Percentiles rank a stretch among this genome's conserved stretches.
Evolutionary conservation across 2,329 filamentous ascomycete species (phyloP).

Genomic region (Venturia aucupariae): DNA sequence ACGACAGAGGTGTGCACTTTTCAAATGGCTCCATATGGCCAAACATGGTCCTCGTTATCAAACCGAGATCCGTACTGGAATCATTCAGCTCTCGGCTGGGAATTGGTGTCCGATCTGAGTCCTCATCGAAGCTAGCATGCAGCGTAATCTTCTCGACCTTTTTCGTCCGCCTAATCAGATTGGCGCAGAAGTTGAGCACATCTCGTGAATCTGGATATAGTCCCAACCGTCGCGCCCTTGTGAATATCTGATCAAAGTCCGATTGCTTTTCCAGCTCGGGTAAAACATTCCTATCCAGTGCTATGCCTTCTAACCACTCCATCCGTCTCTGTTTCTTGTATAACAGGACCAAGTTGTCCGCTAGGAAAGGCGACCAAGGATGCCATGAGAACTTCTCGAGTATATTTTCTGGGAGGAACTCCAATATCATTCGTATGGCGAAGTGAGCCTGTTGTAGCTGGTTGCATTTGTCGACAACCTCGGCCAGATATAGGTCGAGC

Average conservation of each 20-base stretch:
- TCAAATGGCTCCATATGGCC: constrained; percentile 38
- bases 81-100: constrained; percentile 37
- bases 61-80: constrained; percentile 36
- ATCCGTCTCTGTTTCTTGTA: constrained; percentile 40
- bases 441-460: constrained; percentile 38
- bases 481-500: constrained; percentile 38
- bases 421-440: constrained; percentile 39
- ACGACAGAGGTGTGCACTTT: constrained; percentile 34
- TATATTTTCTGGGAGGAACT: constrained; percentile 39
- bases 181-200: constrained; percentile 35
- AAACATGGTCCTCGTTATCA: constrained; percentile 39
- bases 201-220: constrained; percentile 39
- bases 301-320: constrained; percentile 40
- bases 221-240: constrained; percentile 35
- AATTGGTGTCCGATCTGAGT: constrained; percentile 23
- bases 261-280: constrained; percentile 34
- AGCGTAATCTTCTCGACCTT: constrained; percentile 38
- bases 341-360: constrained; percentile 38
- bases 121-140: constrained; percentile 37
- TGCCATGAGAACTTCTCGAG: constrained; percentile 43
- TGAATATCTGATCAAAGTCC: constrained; percentile 32
- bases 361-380: constrained; percentile 39
- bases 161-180: constrained; percentile 33
- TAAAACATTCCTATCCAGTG: constrained; percentile 34
- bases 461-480: constrained; percentile 35